phyloP scores from a whole-genome alignment of 768 basidiomycete genomes.

The Strobilomyces dryophilus region DNA sequence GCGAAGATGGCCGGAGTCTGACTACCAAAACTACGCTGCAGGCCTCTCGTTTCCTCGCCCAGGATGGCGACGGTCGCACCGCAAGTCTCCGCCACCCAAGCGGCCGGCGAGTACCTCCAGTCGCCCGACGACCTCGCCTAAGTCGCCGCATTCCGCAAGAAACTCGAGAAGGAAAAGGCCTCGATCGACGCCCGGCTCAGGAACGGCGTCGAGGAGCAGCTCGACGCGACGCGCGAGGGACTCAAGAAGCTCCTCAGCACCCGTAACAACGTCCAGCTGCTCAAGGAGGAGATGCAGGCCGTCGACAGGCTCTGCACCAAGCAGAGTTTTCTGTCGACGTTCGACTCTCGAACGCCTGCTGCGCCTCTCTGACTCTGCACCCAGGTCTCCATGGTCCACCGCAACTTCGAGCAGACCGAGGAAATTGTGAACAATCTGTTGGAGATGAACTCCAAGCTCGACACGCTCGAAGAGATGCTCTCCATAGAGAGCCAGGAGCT shows the following conservation, averaged over 20 bases:
- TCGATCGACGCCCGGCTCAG: slow-evolving; percentile 89
- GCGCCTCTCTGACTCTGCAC: too few relatives aligned
- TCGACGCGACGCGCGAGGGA: slow-evolving; percentile 87
- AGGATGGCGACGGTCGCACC: slow-evolving; percentile 43
- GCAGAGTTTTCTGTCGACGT: slow-evolving; percentile 72
- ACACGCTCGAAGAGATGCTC: slow-evolving; percentile 74
- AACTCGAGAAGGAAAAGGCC: slow-evolving; percentile 94
- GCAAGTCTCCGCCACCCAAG: slow-evolving; percentile 73
- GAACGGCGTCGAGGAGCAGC: slow-evolving; percentile 87
- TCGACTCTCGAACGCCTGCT: too few relatives aligned
- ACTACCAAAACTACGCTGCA: too few relatives aligned
- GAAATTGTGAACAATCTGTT: slow-evolving; percentile 93
- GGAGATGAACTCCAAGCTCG: slow-evolving; percentile 86
- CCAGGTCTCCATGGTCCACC: slow-evolving; percentile 92
- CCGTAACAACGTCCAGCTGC: slow-evolving; percentile 68
- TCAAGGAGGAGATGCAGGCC: slow-evolving; percentile 83
- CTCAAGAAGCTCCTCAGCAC: slow-evolving; percentile 77
- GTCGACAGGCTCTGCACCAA: slow-evolving; percentile 75
- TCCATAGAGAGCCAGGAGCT: slow-evolving; percentile 69
- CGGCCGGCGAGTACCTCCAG: slow-evolving; percentile 86
- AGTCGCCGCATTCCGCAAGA: slow-evolving; percentile 84
- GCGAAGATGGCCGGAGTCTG: too few relatives aligned
- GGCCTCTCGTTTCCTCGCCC: too few relatives aligned
- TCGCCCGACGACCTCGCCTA: slow-evolving; percentile 92
- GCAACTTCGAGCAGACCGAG: slow-evolving; percentile 91